These are phyloP conservation scores for Macrocystidia cucumis DNA, from an alignment of 1,284 basidiomycete genomes.

Conservation along the genomic window DNA sequence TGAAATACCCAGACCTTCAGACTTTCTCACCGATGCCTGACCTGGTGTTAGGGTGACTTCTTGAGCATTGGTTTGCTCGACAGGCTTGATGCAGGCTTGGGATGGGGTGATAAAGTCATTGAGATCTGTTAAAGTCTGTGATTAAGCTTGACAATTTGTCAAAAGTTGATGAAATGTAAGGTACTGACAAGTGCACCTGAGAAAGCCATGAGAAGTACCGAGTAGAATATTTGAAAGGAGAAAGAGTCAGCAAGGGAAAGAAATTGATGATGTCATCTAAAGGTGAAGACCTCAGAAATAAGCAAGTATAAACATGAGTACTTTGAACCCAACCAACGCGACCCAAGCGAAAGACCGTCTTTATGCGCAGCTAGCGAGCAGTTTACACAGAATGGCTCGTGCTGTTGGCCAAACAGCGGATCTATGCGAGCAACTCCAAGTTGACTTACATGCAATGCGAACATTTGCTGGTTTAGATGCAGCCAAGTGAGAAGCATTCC, in stretches of 20 bases:
- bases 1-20: no score
- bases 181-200: conserved; percentile 77
- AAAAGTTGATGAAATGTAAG: conserved; percentile 3
- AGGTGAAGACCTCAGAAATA: no score
- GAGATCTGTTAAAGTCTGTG: conserved; percentile 84
- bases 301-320: no score
- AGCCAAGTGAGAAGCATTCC: conserved; percentile 66
- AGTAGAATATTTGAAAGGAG: no score
- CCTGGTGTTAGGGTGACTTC: no score
- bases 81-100: conserved; percentile 97
- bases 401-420: conserved; percentile 60
- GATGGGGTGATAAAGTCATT: conserved; percentile 98
- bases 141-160: conserved; percentile 2
- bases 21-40: no score
- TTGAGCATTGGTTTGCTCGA: conserved; percentile 52
- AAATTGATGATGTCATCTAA: no score
- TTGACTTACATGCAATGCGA: conserved; percentile 65
- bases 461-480: conserved; percentile 65
- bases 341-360: conserved; percentile 68
- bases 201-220: conserved; percentile 90
- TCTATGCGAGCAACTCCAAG: conserved; percentile 61
- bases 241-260: no score
- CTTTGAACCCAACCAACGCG: conserved; percentile 53
- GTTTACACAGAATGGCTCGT: conserved; percentile 51
- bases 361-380: conserved; percentile 59